phyloP scores from a whole-genome alignment of 148 eudicot species.

The Rhododendron williamsianum region DNA sequence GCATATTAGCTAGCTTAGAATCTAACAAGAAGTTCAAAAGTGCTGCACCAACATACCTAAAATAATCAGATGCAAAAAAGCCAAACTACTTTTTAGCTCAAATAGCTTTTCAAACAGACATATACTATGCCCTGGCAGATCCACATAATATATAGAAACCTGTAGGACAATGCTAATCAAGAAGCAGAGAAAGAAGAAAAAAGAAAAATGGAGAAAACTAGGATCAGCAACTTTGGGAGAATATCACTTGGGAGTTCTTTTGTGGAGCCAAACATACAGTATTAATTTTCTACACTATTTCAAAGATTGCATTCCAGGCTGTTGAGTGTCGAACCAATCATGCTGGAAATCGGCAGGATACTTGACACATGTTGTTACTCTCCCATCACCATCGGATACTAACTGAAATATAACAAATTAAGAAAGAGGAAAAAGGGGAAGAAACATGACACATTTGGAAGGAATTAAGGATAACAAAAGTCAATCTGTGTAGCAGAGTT shows the following conservation, averaged over 20 bases:
- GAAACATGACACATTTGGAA: not conserved
- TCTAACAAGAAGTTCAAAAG: not conserved
- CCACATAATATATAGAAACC: not conserved
- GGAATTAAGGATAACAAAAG: not conserved
- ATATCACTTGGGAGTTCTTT: not conserved
- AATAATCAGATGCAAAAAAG: not conserved
- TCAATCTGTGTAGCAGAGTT: not conserved
- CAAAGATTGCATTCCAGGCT: not conserved
- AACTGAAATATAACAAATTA: not conserved
- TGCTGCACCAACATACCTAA: not conserved
- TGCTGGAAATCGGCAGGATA: not conserved
- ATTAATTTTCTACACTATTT: too few species aligned
- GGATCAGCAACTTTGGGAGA: not conserved
- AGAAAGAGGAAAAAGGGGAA: not conserved
- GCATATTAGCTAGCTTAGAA: not conserved
- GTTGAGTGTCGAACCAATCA: not conserved
- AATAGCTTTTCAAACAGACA: not conserved
- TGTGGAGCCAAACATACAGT: not conserved
- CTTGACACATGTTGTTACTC: not conserved
- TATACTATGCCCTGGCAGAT: not conserved
- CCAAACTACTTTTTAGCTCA: not conserved
- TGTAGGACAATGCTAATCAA: not conserved
- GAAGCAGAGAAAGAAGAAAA: not conserved
- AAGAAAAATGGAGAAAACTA: not conserved
- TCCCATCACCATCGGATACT: not conserved